phyloP scores from a whole-genome alignment of 2,329 filamentous ascomycete species.

The Pseudopithomyces maydicus region DNA sequence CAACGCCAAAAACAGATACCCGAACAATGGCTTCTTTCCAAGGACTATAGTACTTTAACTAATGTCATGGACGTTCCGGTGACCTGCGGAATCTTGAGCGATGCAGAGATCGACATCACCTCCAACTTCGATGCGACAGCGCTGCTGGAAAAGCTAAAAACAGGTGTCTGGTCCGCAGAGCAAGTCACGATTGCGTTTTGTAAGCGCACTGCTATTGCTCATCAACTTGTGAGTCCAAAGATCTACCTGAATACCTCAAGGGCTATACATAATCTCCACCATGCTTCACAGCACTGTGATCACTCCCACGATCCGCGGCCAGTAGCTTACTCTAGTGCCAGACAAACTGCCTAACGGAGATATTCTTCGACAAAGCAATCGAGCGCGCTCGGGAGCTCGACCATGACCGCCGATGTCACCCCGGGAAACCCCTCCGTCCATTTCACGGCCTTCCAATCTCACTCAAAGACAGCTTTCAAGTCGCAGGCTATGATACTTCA shows the following conservation, averaged over 20 bases:
- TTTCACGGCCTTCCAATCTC: slow-evolving; percentile 68
- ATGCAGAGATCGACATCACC: slow-evolving; percentile 54
- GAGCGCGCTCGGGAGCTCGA: slow-evolving; percentile 56
- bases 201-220: slow-evolving; percentile 56
- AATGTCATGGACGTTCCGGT: slow-evolving; percentile 51
- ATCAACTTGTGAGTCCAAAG: slow-evolving; percentile 52
- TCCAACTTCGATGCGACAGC: slow-evolving; percentile 37
- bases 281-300: background rate
- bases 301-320: background rate
- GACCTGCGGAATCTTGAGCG: slow-evolving; percentile 61
- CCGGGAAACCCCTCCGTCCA: slow-evolving; percentile 57
- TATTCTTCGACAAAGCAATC: slow-evolving; percentile 58
- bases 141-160: slow-evolving; percentile 42
- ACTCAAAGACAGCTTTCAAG: slow-evolving; percentile 71
- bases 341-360: slow-evolving; percentile 64
- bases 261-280: too few relatives aligned
- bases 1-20: slow-evolving; percentile 37
- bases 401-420: slow-evolving; percentile 47
- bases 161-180: slow-evolving; percentile 51
- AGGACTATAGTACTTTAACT: slow-evolving; percentile 10
- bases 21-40: slow-evolving; percentile 45
- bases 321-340: slow-evolving; percentile 21
- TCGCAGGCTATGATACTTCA: slow-evolving; percentile 60
- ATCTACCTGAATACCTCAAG: too few relatives aligned
- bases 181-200: slow-evolving; percentile 57